phyloP scores from a whole-genome alignment of 1,139 yeast genomes.

The Hemisphaericaspora subhashii region DNA sequence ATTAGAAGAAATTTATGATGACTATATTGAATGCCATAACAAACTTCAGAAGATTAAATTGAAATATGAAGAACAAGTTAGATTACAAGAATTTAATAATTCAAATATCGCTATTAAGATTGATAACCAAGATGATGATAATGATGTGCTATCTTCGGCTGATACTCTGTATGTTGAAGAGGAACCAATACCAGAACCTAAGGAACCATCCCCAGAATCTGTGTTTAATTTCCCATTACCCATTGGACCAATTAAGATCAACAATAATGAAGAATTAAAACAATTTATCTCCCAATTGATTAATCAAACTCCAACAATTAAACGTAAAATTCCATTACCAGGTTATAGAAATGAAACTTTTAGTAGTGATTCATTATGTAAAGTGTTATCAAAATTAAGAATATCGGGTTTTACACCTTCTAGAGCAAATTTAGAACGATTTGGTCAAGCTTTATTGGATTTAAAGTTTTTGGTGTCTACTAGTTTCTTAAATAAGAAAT shows the following conservation, averaged over 20 bases:
- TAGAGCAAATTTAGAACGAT: conserved; percentile 38
- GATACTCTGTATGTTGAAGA: conserved; percentile 11
- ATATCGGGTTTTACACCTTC: conserved; percentile 41
- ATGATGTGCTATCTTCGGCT: conserved; percentile 8
- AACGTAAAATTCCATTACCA: conserved; percentile 41
- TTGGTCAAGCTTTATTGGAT: conserved; percentile 45
- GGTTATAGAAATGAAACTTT: conserved; percentile 43
- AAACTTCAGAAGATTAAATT: conserved; percentile 30
- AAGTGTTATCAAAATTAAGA: conserved; percentile 26
- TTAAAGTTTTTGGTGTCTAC: conserved; percentile 34
- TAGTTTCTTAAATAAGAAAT: conserved; percentile 36
- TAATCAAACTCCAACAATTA: conserved; percentile 25
- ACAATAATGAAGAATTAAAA: conserved; percentile 22
- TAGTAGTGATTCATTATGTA: conserved; percentile 40
- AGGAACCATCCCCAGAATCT: conserved; percentile 1
- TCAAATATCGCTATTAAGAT: conserved; percentile 10
- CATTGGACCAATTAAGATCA: conserved; percentile 29
- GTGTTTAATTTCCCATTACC: conserved; percentile 31
- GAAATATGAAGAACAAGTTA: conserved; percentile 32
- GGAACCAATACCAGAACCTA: conserved; percentile 6
- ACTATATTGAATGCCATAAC: conserved; percentile 27
- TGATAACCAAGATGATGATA: conserved; percentile 13
- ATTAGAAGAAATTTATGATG: conserved; percentile 26
- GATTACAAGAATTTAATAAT: conserved; percentile 32
- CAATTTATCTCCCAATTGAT: conserved; percentile 26